Evolutionary conservation across 331 rosid genomes (phyloP).

Genomic region (Stylosanthes scabra): DNA sequence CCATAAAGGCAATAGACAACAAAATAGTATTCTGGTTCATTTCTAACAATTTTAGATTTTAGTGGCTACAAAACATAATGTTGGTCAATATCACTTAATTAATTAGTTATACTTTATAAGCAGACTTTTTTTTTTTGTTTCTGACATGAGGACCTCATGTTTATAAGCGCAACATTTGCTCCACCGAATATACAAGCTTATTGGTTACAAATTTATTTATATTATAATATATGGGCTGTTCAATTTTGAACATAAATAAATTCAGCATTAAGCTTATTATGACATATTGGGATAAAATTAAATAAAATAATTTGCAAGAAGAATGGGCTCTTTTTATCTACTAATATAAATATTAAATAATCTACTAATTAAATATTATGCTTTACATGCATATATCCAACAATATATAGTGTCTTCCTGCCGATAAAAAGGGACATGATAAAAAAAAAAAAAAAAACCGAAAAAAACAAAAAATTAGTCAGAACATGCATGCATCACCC

Average conservation of each 20-base stretch:
- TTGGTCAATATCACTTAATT: slow-evolving; percentile 15
- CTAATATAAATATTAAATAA: slow-evolving; percentile 25
- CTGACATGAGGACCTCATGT: slow-evolving; percentile 35
- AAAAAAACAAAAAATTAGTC: slow-evolving; percentile 15
- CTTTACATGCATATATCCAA: slow-evolving; percentile 51
- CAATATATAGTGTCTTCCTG: slow-evolving; percentile 57
- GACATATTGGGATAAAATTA: slow-evolving; percentile 8
- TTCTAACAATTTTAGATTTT: slow-evolving; percentile 19
- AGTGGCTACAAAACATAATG: slow-evolving; percentile 20
- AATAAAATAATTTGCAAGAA: slow-evolving; percentile 11
- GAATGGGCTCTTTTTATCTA: slow-evolving; percentile 10
- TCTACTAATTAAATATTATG: slow-evolving; percentile 24
- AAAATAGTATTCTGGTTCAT: slow-evolving; percentile 27
- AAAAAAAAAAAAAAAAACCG: neutral
- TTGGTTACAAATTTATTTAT: neutral
- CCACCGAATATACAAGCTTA: slow-evolving; percentile 8
- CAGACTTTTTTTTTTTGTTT: slow-evolving; percentile 41
- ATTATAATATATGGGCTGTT: neutral
- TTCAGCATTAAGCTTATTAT: slow-evolving; percentile 15
- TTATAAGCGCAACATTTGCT: slow-evolving; percentile 31
- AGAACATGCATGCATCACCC: slow-evolving; percentile 40
- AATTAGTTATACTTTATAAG: slow-evolving; percentile 30
- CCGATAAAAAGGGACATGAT: slow-evolving; percentile 27
- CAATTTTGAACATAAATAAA: slow-evolving; percentile 22
- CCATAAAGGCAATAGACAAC: neutral